Evolutionary conservation across 2,329 filamentous ascomycete genomes (phyloP).

Genomic region (Periconia macrospinosa): DNA sequence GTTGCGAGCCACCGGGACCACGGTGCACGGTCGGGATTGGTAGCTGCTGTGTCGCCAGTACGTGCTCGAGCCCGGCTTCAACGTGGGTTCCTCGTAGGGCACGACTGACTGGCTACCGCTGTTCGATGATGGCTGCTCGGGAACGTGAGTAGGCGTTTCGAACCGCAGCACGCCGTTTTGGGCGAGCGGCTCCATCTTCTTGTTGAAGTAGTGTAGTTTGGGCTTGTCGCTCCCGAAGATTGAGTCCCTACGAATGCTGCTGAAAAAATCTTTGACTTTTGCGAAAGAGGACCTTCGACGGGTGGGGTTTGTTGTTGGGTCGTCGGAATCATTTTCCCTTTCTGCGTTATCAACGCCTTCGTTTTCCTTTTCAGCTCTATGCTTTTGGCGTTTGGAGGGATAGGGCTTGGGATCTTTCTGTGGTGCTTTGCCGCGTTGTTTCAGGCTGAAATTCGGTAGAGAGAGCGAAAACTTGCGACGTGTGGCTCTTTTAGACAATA

Average conservation of each 20-base stretch:
- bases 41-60: neutral
- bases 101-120: neutral
- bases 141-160: neutral
- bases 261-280: slow-evolving; percentile 5
- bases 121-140: too few species aligned
- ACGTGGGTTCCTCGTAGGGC: neutral
- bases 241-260: neutral
- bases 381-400: too few species aligned
- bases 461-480: too few species aligned
- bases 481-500: too few species aligned
- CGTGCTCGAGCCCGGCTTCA: neutral
- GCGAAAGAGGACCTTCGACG: slow-evolving; percentile 2
- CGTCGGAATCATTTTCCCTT: too few species aligned
- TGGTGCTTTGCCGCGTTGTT: too few species aligned
- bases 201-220: neutral
- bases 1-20: neutral
- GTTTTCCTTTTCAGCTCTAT: too few species aligned
- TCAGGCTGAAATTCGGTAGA: too few species aligned
- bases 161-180: neutral
- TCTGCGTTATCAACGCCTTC: too few species aligned
- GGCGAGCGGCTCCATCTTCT: neutral
- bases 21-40: neutral
- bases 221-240: neutral
- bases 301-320: neutral
- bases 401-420: too few species aligned